Evolutionary conservation across 352 stramenopile species (phyloP).

Genomic region (Pythium plurisporium): DNA sequence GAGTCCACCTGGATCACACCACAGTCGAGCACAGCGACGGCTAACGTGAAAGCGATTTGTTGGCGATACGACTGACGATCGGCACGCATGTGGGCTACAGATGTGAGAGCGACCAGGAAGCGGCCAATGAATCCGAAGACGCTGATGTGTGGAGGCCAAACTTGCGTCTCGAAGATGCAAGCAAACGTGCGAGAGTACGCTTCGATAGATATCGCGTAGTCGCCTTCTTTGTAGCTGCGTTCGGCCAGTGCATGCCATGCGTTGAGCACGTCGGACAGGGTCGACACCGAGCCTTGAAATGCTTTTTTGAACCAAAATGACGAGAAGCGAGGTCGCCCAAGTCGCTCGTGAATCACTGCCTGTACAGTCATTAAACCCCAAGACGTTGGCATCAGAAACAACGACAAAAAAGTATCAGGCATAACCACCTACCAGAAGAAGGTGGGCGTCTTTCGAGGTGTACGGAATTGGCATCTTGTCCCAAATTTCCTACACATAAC

Average conservation of each 20-base stretch:
- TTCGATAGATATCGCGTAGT: conserved; percentile 9
- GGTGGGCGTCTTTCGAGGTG: conserved; percentile 27
- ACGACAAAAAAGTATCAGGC: neutral
- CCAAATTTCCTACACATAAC: conserved; percentile 39
- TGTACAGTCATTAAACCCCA: conserved; percentile 14
- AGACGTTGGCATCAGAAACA: neutral
- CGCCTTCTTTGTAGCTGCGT: conserved; percentile 5
- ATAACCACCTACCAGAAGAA: conserved; percentile 37
- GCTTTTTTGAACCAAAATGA: conserved; percentile 41
- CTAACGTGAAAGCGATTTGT: conserved; percentile 12
- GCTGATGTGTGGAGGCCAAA: neutral
- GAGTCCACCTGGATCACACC: neutral
- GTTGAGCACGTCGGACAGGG: neutral
- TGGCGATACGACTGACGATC: conserved; percentile 4
- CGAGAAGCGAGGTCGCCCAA: conserved; percentile 10
- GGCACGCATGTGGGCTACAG: neutral
- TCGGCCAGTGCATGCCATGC: conserved; percentile 9
- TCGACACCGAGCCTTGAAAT: neutral
- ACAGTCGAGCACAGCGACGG: neutral
- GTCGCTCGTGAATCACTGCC: conserved; percentile 36
- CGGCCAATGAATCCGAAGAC: conserved; percentile 10
- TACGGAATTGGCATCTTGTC: conserved; percentile 47
- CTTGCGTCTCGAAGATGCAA: neutral
- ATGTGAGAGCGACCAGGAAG: conserved; percentile 13
- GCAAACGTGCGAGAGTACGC: conserved; percentile 9